A percentile compares a stretch with the other conserved stretches of the same genome.
Evolutionary conservation across 2,329 filamentous ascomycete species (phyloP).

Genomic region (Hypoxylon sp.): DNA sequence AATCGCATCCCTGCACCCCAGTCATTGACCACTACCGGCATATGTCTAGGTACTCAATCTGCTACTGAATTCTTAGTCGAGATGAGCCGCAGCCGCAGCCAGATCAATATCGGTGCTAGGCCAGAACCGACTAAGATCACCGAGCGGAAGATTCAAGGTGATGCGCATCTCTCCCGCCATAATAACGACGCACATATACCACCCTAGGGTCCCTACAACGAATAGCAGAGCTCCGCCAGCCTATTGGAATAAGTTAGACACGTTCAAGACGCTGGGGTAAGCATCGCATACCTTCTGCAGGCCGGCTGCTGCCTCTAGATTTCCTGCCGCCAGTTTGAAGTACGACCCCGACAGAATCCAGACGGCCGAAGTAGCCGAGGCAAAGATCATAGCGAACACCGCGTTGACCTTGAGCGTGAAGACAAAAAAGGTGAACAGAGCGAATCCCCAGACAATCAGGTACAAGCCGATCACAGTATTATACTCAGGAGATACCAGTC

Average conservation of each 20-base stretch:
- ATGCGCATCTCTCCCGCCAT: slow-evolving; percentile 63
- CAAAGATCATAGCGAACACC: slow-evolving; percentile 59
- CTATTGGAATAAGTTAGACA: slow-evolving; percentile 35
- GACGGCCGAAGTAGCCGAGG: slow-evolving; percentile 54
- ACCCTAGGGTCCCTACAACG: slow-evolving; percentile 56
- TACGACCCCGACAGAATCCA: slow-evolving; percentile 59
- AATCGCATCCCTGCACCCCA: too few species aligned
- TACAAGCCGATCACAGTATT: slow-evolving; percentile 60
- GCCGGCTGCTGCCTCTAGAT: slow-evolving; percentile 50
- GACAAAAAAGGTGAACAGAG: slow-evolving; percentile 59
- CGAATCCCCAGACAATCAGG: slow-evolving; percentile 62
- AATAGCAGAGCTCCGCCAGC: slow-evolving; percentile 54
- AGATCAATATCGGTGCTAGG: slow-evolving; percentile 49
- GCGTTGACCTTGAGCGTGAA: slow-evolving; percentile 60
- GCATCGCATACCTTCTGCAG: slow-evolving; percentile 54
- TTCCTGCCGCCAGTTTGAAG: slow-evolving; percentile 55
- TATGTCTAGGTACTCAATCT: too few species aligned
- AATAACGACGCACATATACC: slow-evolving; percentile 63
- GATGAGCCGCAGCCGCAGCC: slow-evolving; percentile 30
- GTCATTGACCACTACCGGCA: too few species aligned
- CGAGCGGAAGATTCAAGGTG: slow-evolving; percentile 57
- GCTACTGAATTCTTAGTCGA: slow-evolving; percentile 24
- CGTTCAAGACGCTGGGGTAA: not conserved
- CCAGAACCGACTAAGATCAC: slow-evolving; percentile 61
- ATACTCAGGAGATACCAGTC: slow-evolving; percentile 53